Evolutionary conservation across 1,284 basidiomycete genomes (phyloP), one percentile per base, ranked within the genome.

Genomic region (Moesziomyces globuligerus): DNA sequence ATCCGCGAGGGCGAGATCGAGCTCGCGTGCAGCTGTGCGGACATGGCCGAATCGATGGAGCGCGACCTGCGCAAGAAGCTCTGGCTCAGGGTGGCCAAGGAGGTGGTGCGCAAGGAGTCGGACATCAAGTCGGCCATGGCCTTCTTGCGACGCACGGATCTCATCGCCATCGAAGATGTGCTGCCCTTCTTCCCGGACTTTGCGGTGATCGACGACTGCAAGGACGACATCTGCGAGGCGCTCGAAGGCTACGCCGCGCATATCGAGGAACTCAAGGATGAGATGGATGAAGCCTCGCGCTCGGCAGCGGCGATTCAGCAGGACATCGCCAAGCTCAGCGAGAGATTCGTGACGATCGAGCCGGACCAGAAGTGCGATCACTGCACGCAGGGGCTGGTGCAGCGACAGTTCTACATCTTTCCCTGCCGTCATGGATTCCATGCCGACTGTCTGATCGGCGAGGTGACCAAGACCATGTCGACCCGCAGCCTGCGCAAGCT

Each of bases 111-210:
- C 79, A 92, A 96, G 81, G 93, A 95, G 85, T 90, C 94, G 76
- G 95, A 98, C 77, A 95, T 98, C 84, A 96, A 97, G 85, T 89
- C 92, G 92, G 96, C 95, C 17, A 98, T 98, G 92, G 88, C 87
- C 32, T 98, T 98, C 85, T 85, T 98, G 67, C 92, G 96, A 78
- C 90, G 92, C 60, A 96, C 95, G 0, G 90, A 94, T 76, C 85
- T 98, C 25, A 88, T 99, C 79, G 95, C 97, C 84, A 95, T 99
- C 71, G 96, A 99, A 83, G 96, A 99, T 81, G 95, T 98, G 51
- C 85, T 99, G 23, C 96, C 96, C 3, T 98, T 98, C 89, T 98
- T 99, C 89, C 95, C 96, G 3, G 95, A 98, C 84, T 99, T 99
- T 83, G 93, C 95, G 13, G 93, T 98, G 68, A 98, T 99, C 75